A percentile compares a stretch with the other conserved stretches of the same genome.
phyloP scores from a whole-genome alignment of 352 stramenopile species.

The Phytophthora megakarya region DNA sequence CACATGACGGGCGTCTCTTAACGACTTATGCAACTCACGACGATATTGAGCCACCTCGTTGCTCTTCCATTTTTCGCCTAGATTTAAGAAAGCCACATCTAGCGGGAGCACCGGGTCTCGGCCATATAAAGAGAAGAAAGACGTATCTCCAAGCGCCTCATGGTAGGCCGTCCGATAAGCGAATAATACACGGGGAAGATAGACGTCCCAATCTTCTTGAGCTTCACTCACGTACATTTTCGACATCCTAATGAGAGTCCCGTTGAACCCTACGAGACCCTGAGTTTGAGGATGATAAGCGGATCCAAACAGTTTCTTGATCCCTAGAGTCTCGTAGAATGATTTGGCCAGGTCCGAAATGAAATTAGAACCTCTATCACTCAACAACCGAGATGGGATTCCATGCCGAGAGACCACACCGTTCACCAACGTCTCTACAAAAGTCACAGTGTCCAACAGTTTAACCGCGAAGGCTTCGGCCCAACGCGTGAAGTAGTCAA shows the following conservation, averaged over 20 bases:
- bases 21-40: background rate
- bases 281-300: conserved; percentile 10
- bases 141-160: conserved; percentile 5
- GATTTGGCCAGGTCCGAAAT: conserved; percentile 1
- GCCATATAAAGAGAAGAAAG: too few species aligned
- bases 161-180: conserved; percentile 1
- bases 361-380: conserved; percentile 10
- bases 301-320: conserved; percentile 10
- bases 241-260: too few species aligned
- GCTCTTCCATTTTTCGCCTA: conserved; percentile 7
- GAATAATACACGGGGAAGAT: background rate
- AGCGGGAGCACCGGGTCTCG: conserved; percentile 1
- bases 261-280: too few species aligned
- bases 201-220: too few species aligned
- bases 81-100: conserved; percentile 11
- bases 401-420: background rate
- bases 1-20: background rate
- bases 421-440: conserved; percentile 1
- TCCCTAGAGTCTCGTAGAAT: too few species aligned
- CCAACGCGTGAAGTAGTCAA: conserved; percentile 1
- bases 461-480: conserved; percentile 1
- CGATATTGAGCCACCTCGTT: conserved; percentile 8
- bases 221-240: too few species aligned
- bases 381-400: conserved; percentile 3
- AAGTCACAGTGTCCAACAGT: background rate